Conservation (phyloP, 345 rosid genomes). For the Balakata baccata region DNA sequence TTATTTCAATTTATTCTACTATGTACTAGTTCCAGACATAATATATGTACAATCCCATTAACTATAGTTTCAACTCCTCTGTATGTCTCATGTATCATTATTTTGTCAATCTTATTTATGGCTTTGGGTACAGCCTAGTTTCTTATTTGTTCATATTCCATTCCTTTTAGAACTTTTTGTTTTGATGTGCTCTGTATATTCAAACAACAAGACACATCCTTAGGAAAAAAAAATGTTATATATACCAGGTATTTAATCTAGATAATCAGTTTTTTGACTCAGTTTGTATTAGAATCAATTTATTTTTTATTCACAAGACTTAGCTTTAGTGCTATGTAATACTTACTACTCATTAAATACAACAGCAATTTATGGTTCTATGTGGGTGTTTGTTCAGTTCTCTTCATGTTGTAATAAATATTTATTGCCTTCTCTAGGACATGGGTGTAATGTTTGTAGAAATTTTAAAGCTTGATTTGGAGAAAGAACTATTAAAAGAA, state of each 20-base stretch:
- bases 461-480: too few species aligned
- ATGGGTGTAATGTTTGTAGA: too few species aligned
- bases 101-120: background rate
- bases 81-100: too few species aligned
- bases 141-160: background rate
- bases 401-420: too few species aligned
- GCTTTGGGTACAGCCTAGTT: background rate
- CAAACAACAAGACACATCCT: background rate
- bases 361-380: background rate
- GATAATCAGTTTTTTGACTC: background rate
- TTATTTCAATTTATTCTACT: background rate
- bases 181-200: background rate
- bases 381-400: too few species aligned
- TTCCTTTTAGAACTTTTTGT: background rate
- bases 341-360: slow-evolving; percentile 9
- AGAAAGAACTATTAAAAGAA: too few species aligned
- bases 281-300: slow-evolving; percentile 2
- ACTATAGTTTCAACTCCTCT: background rate
- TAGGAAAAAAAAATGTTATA: too few species aligned
- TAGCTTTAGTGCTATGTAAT: background rate
- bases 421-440: too few species aligned
- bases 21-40: background rate
- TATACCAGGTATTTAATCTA: background rate
- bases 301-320: background rate
- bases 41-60: background rate